Conservation (phyloP, 345 rosid genomes). For the Populus deltoides region DNA sequence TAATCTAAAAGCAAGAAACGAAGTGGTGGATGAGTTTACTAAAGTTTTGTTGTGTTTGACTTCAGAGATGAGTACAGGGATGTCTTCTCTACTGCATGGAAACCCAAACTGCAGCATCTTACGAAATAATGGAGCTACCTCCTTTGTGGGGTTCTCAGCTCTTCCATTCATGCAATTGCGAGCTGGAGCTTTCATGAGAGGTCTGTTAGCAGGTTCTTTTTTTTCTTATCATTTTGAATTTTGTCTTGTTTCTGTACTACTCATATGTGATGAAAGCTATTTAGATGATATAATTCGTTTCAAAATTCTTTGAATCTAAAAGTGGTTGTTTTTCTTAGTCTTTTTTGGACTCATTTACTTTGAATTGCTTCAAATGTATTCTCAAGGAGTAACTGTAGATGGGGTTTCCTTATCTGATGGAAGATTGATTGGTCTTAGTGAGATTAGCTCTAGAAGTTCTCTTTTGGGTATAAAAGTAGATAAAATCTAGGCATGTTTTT, state of each 20-base stretch:
- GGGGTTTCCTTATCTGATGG: background rate
- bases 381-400: too few relatives aligned
- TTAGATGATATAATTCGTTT: too few relatives aligned
- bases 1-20: background rate
- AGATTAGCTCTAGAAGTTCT: background rate
- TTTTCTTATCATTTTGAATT: too few relatives aligned
- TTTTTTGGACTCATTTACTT: background rate
- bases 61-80: constrained; percentile 7
- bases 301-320: too few relatives aligned
- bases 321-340: background rate
- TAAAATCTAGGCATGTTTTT: background rate
- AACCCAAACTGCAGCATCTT: constrained; percentile 17
- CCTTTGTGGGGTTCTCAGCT: constrained; percentile 20
- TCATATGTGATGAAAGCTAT: too few relatives aligned
- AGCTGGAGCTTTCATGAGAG: constrained; percentile 9
- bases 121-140: constrained; percentile 3
- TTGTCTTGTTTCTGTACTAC: background rate
- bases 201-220: constrained; percentile 14
- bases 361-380: background rate
- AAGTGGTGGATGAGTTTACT: too few relatives aligned
- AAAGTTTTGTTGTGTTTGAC: too few relatives aligned
- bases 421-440: background rate
- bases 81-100: constrained; percentile 25
- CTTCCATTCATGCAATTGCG: constrained; percentile 12
- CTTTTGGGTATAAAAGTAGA: background rate